Evolutionary conservation across 1,284 basidiomycete genomes (phyloP).

Genomic region (Pseudozyma hubeiensis): DNA sequence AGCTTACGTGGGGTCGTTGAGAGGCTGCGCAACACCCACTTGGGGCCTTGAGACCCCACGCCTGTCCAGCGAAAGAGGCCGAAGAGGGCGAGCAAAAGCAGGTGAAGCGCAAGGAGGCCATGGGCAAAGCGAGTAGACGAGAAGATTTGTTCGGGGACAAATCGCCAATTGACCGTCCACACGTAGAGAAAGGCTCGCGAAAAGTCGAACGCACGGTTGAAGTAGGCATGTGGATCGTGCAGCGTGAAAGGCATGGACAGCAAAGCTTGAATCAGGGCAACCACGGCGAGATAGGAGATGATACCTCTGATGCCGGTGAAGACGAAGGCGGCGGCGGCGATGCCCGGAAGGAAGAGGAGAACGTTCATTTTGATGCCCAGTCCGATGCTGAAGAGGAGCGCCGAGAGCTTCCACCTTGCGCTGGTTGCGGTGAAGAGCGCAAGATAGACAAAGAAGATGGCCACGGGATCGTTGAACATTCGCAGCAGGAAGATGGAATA

Average conservation of each 20-base stretch:
- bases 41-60: conserved; percentile 76
- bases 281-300: conserved; percentile 13
- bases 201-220: conserved; percentile 85
- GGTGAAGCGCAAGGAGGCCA: conserved; percentile 78
- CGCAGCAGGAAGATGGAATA: conserved; percentile 93
- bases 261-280: conserved; percentile 72
- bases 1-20: conserved; percentile 3
- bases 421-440: conserved; percentile 72
- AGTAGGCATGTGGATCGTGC: conserved; percentile 76
- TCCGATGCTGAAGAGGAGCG: conserved; percentile 80
- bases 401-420: conserved; percentile 76
- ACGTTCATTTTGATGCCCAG: conserved; percentile 97
- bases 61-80: conserved; percentile 77
- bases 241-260: conserved; percentile 81
- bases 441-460: conserved; percentile 74
- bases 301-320: conserved; percentile 72
- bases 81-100: conserved; percentile 76
- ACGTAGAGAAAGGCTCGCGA: conserved; percentile 89
- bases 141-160: conserved; percentile 81
- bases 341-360: conserved; percentile 85
- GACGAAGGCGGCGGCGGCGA: conserved; percentile 76
- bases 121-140: conserved; percentile 76
- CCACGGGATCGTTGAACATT: conserved; percentile 95
- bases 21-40: conserved; percentile 66
- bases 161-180: conserved; percentile 99